Evolutionary conservation across 306 rosid genomes (phyloP), one percentile per base, ranked within the genome.

Genomic region (Sicyos edulis): DNA sequence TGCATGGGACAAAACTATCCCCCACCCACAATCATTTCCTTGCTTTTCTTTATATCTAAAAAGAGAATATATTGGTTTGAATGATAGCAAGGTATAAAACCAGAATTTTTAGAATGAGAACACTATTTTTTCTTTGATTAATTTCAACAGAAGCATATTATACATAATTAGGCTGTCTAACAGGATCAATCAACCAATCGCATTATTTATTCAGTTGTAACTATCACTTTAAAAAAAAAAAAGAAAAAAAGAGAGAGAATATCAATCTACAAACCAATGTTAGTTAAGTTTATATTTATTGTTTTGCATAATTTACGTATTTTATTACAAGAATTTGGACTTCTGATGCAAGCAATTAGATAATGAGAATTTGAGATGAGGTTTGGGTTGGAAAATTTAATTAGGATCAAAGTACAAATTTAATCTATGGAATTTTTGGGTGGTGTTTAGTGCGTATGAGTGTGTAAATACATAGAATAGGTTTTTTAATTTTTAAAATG

Each of bases 21-120:
- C 79, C 68, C 77, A 80, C 82, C 79, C 72, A 49, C 44, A 49
- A 22, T 45, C 71, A 45, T 66, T 66, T 82, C 79, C 80, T 81
- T 76, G 80, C 80, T 81, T 74, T 70, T 51, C 76, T 29, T 26
- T 13, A 14, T 24, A 69, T 13, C 74, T 80, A 60, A 56, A 81
- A 84, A 88, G 93, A 80, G 93, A 91, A 89, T 87, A 87, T 74
- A 26, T 60, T 79, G 80, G 78, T 83, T 87, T 89, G 82, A 89
- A 80, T 83, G 82, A 82, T 85, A 64, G 80, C 80, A 82, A 81
- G 84, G 88, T 85, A 47, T 54, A 84, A 77, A 75, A 81, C 85
- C 77, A 80, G 77, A 78, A 76, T 76, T 78, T 84, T 75, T 83
- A 73, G 74, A 78, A 86, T 84, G 80, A 78, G 84, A 84, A 83